Evolutionary conservation across 106 monocot genomes (phyloP).

Genomic region (Allium cepa): DNA sequence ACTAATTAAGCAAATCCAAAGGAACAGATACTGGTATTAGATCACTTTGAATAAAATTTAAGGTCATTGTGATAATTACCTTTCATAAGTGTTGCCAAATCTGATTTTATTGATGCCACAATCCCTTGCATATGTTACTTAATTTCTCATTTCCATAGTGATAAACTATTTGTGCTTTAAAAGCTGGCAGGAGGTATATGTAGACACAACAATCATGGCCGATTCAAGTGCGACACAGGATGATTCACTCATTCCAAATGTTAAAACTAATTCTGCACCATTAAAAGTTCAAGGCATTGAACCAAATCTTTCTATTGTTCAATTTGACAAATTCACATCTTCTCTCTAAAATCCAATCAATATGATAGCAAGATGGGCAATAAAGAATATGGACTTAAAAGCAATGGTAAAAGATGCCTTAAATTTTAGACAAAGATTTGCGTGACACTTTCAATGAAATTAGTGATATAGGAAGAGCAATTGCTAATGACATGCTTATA

Average conservation of each 20-base stretch:
- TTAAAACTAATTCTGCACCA: slow-evolving; percentile 7
- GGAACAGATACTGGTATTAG: no score
- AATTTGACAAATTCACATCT: slow-evolving; percentile 5
- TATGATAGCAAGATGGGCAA: slow-evolving; percentile 71
- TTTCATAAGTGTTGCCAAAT: neutral
- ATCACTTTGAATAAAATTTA: neutral
- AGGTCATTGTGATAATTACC: neutral
- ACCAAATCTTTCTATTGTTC: slow-evolving; percentile 12
- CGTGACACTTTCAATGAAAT: slow-evolving; percentile 71
- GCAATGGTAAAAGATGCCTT: slow-evolving; percentile 88
- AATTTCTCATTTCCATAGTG: no score
- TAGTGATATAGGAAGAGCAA: slow-evolving; percentile 58
- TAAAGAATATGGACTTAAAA: slow-evolving; percentile 54
- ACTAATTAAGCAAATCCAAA: no score
- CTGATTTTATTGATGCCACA: no score
- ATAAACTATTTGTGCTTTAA: slow-evolving; percentile 2
- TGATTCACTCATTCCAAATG: slow-evolving; percentile 32
- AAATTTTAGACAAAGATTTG: slow-evolving; percentile 32
- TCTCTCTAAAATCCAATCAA: slow-evolving; percentile 56
- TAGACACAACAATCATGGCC: slow-evolving; percentile 22
- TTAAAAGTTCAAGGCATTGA: neutral
- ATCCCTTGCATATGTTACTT: no score
- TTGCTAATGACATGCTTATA: slow-evolving; percentile 85
- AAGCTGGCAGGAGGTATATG: slow-evolving; percentile 38
- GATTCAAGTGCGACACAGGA: slow-evolving; percentile 22